Base-by-base conservation (phyloP, 140 eudicot species). In the Anethum foeniculum region DNA sequence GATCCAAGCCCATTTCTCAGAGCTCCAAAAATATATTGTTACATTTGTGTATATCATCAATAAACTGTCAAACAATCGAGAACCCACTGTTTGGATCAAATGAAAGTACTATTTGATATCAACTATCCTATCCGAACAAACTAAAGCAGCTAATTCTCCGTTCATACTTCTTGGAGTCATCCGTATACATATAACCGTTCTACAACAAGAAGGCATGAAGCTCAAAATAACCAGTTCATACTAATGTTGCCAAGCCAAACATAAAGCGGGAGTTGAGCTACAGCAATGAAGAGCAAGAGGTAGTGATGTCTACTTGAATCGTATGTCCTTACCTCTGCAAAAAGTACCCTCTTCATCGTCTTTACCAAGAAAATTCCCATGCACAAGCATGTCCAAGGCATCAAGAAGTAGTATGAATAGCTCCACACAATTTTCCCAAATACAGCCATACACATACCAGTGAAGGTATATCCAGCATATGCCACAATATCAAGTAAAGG, bases 401-500 rank as follows among this genome's bases (percentile, higher is more conserved):
- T 64, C 82, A 86, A 71, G 38, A 82, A 43, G 77, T 86, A 86
- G 56, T 85, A 85, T 5, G 88, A 82, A 44, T 82, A 76, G 46
- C 82, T 86, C 88, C 84, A 86, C 23, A 82, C 13, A 6, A 86
- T 69, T 65, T 68, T 82, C 27, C 88, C 86, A 5, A 90, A 28
- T 16, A 90, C 76, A 13, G 93, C 88, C 65, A 89, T 56, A 69
- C 89, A 89, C 75, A 89, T 56, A 12, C 90, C 93, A 2, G 89
- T 81, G 71, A 86, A 86, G 19, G 90, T 75, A 73, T 86, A 89
- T 56, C 93, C 93, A 1, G 89, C 89, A 47, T 89, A 89, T 28
- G 88, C 90, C 75, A 89, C 89, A 25, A 89, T 82, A 81, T 89
- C 93, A 34, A 89, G 86, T 64, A 89, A 43, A 77, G 90, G 90